Evolutionary conservation across 345 rosid genomes (phyloP), one percentile per base, ranked within the genome.

Genomic region (Clausena lansium): DNA sequence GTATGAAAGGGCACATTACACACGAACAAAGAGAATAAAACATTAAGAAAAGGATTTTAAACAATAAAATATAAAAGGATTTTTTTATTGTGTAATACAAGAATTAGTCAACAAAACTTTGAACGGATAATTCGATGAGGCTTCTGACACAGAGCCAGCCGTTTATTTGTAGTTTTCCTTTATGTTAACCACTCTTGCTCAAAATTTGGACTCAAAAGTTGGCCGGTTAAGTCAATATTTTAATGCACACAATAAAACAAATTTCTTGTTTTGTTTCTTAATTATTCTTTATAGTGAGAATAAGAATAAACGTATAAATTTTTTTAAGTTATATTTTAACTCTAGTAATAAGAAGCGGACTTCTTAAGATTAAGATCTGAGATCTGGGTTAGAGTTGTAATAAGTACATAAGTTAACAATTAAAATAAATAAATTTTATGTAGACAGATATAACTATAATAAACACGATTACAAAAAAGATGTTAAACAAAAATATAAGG

Each of bases 81-180:
- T 30, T 6, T 24, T 39, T 38, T 68, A 13, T 70, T 70, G 13
- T 2, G 28, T 41, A 30, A 30, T 61, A 24, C 52, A 57, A 50
- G 38, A 75, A 22, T 63, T 27, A 17, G 47, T 52, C 79, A 70
- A 54, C 15, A 32, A 7, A 60, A 4, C 17, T 59, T 73, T 41
- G 67, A 60, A 45, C 7, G 64, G 41, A 61, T 22, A 33, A 69
- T 61, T 45, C 69, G 11, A 76, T 41, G 15, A 52, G 10, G 30
- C 5, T 50, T 27, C 54, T 25, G 45, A 55, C 36, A 25, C 45
- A 41, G 8, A 7, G 7, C 80, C 71, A 71, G 78, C 80, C 59
- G 66, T 77, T n/a, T 2, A 1, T n/a, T 9, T 1, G 25, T 6
- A 11, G 25, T 67, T 27, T 0, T 0, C 17, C 50, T 11, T 62